Base-by-base conservation (phyloP, 2,329 filamentous ascomycete species). In the Sporothrix mexicana region DNA sequence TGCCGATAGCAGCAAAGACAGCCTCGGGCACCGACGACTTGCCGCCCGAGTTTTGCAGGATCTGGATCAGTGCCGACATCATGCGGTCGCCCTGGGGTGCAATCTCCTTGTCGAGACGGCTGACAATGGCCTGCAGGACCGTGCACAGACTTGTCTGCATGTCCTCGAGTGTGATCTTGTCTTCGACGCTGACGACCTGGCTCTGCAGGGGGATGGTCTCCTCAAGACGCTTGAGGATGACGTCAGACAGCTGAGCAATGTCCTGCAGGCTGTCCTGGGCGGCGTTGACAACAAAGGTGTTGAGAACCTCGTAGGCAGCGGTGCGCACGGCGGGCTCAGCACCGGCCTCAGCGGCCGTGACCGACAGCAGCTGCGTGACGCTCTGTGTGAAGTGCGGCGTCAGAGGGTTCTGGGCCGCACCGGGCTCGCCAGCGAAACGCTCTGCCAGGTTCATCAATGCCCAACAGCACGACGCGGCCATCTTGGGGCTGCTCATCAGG, bases 381-480 rank as follows among this genome's bases (percentile, higher is more conserved):
- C 95, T 97, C 78, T 95, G 90, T 83, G 97, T 92, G 85, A 99
- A 99, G 84, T 98, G 94, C 75, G 91, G 90, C 1, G 95, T 97
- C 68, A 99, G 86, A 59, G 94, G 88, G 84, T 98, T 99, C 78
- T 91, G 86, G 57, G 85, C 78, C 74, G 91, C 92, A 68, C 93
- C 93, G 72, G 91, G 88, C 72, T 98, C 95, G 73, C 94, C 94
- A 43, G 94, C 93, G 80, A 98, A 99, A 74, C 95, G 92, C 80
- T 99, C 96, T 12, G 96, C 95, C 80, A 99, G 85, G 84, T 98
- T 99, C 93, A 99, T 98, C 77, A 99, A 85, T 45, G 96, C 95
- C 96, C 97, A 98, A 85, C 96, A 99, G 90, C 96, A 98, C 43
- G 96, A 99, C 72, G 94, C 91, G 45, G 95, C 96, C 91, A 99